Conservation (phyloP, 2,329 filamentous ascomycete genomes). For the Hypomyces perniciosus region DNA sequence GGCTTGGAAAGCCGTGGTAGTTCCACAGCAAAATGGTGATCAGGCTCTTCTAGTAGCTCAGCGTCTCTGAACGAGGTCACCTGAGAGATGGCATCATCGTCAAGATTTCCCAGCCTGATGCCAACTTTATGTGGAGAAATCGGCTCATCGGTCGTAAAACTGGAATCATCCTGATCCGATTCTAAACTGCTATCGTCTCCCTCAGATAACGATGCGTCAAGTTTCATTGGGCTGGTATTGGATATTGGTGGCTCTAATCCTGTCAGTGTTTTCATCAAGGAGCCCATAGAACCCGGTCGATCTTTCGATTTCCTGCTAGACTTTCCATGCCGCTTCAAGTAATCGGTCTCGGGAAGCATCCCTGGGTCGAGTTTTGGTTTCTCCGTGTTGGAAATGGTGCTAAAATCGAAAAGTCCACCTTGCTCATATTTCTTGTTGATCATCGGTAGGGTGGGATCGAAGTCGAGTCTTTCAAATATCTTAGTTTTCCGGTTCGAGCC, state of each 20-base stretch:
- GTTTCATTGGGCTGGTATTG: conserved; percentile 32
- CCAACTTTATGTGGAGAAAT: conserved; percentile 45
- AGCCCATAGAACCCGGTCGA: conserved; percentile 15
- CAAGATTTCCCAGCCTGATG: conserved; percentile 33
- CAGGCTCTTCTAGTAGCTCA: conserved; percentile 40
- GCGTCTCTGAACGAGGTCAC: conserved; percentile 46
- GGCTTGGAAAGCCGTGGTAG: conserved; percentile 43
- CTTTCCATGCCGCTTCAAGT: conserved; percentile 43
- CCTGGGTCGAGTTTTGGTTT: conserved; percentile 26
- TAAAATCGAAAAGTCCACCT: conserved; percentile 48
- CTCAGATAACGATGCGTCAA: conserved; percentile 35
- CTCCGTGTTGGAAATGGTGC: conserved; percentile 25
- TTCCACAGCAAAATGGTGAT: conserved; percentile 43
- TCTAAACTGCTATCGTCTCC: conserved; percentile 45
- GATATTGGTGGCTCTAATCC: conserved; percentile 20
- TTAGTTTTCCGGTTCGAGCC: conserved; percentile 34
- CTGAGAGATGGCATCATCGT: conserved; percentile 50
- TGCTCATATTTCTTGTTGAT: conserved; percentile 55
- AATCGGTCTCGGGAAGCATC: conserved; percentile 40
- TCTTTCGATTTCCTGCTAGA: conserved; percentile 31
- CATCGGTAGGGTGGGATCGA: conserved; percentile 46
- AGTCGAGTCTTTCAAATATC: conserved; percentile 49
- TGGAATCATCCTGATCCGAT: conserved; percentile 52
- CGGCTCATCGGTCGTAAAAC: conserved; percentile 44
- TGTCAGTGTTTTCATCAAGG: conserved; percentile 23